Evolutionary conservation across 2,329 filamentous ascomycete genomes (phyloP).

Genomic region (Chlorencoelia australis): DNA sequence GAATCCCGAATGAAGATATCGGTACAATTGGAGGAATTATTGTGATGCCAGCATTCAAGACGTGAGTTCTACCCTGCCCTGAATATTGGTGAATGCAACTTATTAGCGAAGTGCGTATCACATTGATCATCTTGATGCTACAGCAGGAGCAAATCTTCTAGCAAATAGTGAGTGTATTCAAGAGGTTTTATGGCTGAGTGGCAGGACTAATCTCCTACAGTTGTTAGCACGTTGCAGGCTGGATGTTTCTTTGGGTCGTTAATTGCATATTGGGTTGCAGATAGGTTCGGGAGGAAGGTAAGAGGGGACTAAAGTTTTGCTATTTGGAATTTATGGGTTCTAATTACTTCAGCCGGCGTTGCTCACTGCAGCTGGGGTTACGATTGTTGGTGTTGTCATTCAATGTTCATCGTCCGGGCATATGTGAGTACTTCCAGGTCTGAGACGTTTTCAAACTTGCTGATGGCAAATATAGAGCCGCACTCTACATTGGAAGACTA

Average conservation of each 20-base stretch:
- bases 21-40: conserved; percentile 69
- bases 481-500: conserved; percentile 58
- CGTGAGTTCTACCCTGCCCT: conserved; percentile 28
- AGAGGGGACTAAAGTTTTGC: background rate
- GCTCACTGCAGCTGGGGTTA: conserved; percentile 45
- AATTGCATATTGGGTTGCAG: conserved; percentile 32
- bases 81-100: background rate
- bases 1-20: conserved; percentile 39
- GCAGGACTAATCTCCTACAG: conserved; percentile 17
- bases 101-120: conserved; percentile 28
- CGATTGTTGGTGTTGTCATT: conserved; percentile 51
- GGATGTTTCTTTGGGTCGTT: conserved; percentile 58
- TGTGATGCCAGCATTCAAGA: conserved; percentile 53
- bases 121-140: conserved; percentile 24
- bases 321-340: background rate
- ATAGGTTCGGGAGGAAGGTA: conserved; percentile 25
- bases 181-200: background rate
- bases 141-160: conserved; percentile 39
- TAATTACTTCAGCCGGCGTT: conserved; percentile 29
- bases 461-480: conserved; percentile 25
- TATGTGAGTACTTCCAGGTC: conserved; percentile 26
- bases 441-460: background rate
- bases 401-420: conserved; percentile 53
- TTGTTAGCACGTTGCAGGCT: conserved; percentile 61
- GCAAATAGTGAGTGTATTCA: conserved; percentile 33